Base-by-base conservation (phyloP, 495 filamentous ascomycete species). In the Thermochaetoides thermophila region DNA sequence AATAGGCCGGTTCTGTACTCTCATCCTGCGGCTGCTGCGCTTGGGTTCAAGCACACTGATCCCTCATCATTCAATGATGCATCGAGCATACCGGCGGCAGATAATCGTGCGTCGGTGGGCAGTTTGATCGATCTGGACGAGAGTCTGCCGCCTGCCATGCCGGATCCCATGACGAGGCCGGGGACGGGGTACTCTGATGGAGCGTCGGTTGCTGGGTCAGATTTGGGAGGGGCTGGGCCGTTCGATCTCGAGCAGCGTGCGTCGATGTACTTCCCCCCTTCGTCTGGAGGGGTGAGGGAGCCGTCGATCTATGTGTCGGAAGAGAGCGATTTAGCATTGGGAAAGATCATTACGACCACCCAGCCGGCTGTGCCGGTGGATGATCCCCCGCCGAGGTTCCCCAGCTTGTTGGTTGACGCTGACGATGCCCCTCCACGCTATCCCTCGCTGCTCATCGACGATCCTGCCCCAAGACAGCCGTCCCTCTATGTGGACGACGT, bases 141-240 rank as follows among this genome's bases (percentile, higher is more conserved):
- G 50, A 56, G 61, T 29, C 48, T 67, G 10, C 48, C 53, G 3
- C 22, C 19, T 11, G 13, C 37, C 7, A 35, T 34, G 24, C 36
- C 46, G 11, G 56, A 60, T 4, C 57, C 63, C 16, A 41, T 52
- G 11, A 53, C 49, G 11, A 52, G 64, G 4, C 67, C 64, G 1
- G 73, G 66, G 11, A 71, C 66, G 2, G 68, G 66, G 7, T 61
- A 69, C 44, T 71, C 63, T 14, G 66, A 69, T 39, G 63, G 53
- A 9, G 62, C 40, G 3, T 63, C 55, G 3, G 47, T 64, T 24
- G 43, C 56, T 5, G 62, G 63, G 16, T 66, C 61, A 0, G 63
- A 68, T 20, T 52, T 61, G 6, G 61, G 60, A 22, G 46, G 51
- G 9, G 55, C 53, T 5, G 67, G 66, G 37, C 68, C 68, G 2